A percentile compares a stretch with the other conserved stretches of the same genome.
Conservation (phyloP, 352 stramenopile species). For the Saprolegnia diclina region DNA sequence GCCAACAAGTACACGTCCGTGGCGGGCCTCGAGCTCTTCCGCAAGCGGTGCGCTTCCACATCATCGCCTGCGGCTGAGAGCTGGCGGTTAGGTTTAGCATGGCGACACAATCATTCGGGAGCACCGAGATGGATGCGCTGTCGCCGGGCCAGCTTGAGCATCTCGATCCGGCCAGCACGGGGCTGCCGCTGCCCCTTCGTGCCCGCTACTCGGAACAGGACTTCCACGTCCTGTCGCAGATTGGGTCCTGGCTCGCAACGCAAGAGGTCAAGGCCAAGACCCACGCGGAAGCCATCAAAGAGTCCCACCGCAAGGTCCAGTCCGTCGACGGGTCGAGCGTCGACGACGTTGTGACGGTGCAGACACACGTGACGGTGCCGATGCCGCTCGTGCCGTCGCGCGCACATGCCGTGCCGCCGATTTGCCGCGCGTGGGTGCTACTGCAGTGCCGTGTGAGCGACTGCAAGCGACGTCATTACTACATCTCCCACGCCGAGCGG, state of each 20-base stretch:
- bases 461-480: conserved; percentile 70
- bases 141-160: conserved; percentile 26
- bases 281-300: conserved; percentile 12
- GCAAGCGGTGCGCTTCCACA: conserved; percentile 34
- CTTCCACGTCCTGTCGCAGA: conserved; percentile 56
- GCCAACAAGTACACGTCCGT: conserved; percentile 57
- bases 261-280: conserved; percentile 38
- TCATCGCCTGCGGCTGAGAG: not conserved
- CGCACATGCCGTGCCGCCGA: conserved; percentile 34
- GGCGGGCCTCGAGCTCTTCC: conserved; percentile 61
- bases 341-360: conserved; percentile 38
- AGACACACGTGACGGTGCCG: conserved; percentile 32
- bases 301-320: conserved; percentile 13
- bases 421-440: conserved; percentile 72
- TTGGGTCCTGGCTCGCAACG: conserved; percentile 54
- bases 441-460: conserved; percentile 36
- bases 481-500: conserved; percentile 62
- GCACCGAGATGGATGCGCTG: conserved; percentile 6
- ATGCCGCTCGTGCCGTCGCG: conserved; percentile 36
- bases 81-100: conserved; percentile 45
- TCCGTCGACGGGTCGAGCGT: conserved; percentile 30
- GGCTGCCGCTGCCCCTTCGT: conserved; percentile 33
- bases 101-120: conserved; percentile 32
- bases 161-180: conserved; percentile 32
- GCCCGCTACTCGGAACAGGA: conserved; percentile 37